These are phyloP conservation scores for Rugonectria rugulosa DNA, from an alignment of 2,329 filamentous ascomycete genomes.

Conservation along the genomic window DNA sequence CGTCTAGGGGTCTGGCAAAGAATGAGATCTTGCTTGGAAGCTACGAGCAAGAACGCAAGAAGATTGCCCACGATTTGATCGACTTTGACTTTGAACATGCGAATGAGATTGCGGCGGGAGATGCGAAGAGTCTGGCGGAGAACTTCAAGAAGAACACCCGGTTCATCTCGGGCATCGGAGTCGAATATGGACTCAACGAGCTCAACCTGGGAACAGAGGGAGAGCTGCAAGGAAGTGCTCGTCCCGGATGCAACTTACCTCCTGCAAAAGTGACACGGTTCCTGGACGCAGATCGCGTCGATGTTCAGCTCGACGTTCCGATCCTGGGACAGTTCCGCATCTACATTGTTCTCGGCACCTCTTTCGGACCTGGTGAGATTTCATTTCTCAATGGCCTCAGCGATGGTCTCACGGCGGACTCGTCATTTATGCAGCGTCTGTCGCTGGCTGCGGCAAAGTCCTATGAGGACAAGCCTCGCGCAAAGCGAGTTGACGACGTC, in stretches of 20 bases:
- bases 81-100: conserved; percentile 65
- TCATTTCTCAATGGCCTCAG: conserved; percentile 67
- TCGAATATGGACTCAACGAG: conserved; percentile 61
- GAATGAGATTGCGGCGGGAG: conserved; percentile 65
- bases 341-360: conserved; percentile 71
- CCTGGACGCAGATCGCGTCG: conserved; percentile 78
- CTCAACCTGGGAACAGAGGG: conserved; percentile 50
- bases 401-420: conserved; percentile 55
- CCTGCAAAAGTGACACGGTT: conserved; percentile 76
- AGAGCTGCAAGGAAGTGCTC: conserved; percentile 52
- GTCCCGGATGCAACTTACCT: conserved; percentile 62
- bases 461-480: conserved; percentile 65
- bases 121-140: conserved; percentile 66
- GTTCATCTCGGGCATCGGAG: conserved; percentile 76
- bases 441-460: conserved; percentile 65
- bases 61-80: conserved; percentile 64
- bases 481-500: conserved; percentile 65
- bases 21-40: conserved; percentile 60
- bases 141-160: conserved; percentile 75
- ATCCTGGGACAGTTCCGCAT: conserved; percentile 78
- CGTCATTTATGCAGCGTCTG: conserved; percentile 64
- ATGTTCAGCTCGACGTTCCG: conserved; percentile 78
- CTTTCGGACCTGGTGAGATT: conserved; percentile 52
- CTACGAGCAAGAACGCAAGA: conserved; percentile 68
- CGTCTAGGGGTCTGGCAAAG: conserved; percentile 62